Base-by-base conservation (phyloP, 2,329 filamentous ascomycete species). In the Aphanoascus verrucosus region DNA sequence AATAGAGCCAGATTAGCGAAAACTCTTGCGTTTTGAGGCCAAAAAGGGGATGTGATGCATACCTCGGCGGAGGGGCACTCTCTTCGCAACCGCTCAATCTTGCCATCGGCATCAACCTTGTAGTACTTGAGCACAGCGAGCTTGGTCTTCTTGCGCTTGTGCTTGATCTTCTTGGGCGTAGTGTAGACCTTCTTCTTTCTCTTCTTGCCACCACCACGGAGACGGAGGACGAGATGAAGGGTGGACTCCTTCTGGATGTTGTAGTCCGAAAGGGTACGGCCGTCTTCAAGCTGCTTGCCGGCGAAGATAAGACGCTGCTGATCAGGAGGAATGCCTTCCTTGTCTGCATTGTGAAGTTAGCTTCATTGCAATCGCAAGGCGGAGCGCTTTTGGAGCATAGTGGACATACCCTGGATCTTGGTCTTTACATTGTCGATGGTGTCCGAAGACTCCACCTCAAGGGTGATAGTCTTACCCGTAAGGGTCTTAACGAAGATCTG, bases 81-180 rank as follows among this genome's bases (percentile, higher is more conserved):
- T 77, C 93, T 84, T 74, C 94, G 84, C 65, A 98, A 85, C 72
- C 93, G 93, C 86, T 98, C 93, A 69, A 98, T 97, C 86, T 97
- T 97, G 78, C 94, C 93, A 71, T 98, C 93, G 68, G 87, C 88
- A 77, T 97, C 93, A 69, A 98, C 93, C 88, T 98, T 98, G 88
- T 98, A 98, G 88, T 98, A 98, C 86, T 98, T 98, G 77, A 98
- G 90, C 67, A 98, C 91, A 70, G 93, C 93, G 76, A 98, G 81
- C 86, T 98, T 98, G 84, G 87, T 95, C 91, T 98, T 98, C 89
- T 97, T 98, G 82, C 89, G 86, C 90, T 98, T 98, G 86, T 98
- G 93, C 93, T 98, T 98, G 86, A 98, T 98, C 89, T 98, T 98
- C 90, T 98, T 98, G 76, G 93, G 93, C 71, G 93, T 98, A 74